Evolutionary conservation across 129 eudicot species (phyloP).

Genomic region (Flaveria ramosissima): DNA sequence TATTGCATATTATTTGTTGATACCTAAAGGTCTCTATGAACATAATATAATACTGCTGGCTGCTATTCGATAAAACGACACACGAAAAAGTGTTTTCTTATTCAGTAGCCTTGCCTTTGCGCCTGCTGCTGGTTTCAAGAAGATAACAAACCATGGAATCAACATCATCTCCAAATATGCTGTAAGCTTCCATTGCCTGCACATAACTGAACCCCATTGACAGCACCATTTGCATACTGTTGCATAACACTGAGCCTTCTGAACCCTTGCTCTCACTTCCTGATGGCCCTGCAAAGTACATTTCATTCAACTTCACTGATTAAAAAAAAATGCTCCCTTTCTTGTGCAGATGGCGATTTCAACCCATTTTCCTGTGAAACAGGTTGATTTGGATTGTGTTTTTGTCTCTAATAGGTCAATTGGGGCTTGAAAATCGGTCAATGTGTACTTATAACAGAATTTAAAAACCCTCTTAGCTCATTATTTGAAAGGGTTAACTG

Average conservation of each 20-base stretch:
- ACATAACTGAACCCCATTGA: constrained; percentile 97
- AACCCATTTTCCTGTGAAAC: not conserved
- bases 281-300: constrained; percentile 55
- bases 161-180: constrained; percentile 94
- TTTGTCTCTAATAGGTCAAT: not conserved
- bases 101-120: constrained; percentile 98
- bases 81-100: constrained; percentile 19
- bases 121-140: constrained; percentile 83
- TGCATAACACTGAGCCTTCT: constrained; percentile 48
- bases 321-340: not conserved
- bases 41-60: constrained; percentile 16
- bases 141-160: constrained; percentile 98
- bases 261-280: constrained; percentile 59
- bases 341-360: not conserved
- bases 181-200: constrained; percentile 95
- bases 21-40: not conserved
- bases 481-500: too few relatives aligned
- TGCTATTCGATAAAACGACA: not conserved
- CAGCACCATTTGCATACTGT: constrained; percentile 83
- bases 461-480: too few relatives aligned
- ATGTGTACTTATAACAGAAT: too few relatives aligned
- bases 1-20: constrained; percentile 27
- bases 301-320: constrained; percentile 4
- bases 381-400: not conserved
- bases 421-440: not conserved